These are phyloP conservation scores for Pseudonectria foliicola DNA, from an alignment of 2,329 filamentous ascomycete species.

Conservation along the genomic window DNA sequence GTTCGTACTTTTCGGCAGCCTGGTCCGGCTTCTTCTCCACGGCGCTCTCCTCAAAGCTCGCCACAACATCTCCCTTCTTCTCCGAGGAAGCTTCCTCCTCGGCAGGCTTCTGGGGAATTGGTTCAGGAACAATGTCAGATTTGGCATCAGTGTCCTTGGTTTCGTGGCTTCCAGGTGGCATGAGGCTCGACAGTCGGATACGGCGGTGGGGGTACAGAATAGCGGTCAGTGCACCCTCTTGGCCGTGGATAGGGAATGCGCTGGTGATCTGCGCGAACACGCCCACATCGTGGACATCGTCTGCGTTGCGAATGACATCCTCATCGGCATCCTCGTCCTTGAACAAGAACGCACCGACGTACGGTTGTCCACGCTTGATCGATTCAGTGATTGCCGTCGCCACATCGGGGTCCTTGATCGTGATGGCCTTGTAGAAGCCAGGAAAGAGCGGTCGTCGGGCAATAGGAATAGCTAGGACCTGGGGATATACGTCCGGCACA, in stretches of 20 bases:
- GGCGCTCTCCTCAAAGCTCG: conserved; percentile 84
- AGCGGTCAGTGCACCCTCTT: conserved; percentile 78
- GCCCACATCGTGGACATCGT: conserved; percentile 91
- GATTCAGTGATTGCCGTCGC: conserved; percentile 90
- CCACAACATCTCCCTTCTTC: conserved; percentile 88
- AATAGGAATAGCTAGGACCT: conserved; percentile 96
- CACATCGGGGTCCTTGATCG: conserved; percentile 87
- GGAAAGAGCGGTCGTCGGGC: conserved; percentile 90
- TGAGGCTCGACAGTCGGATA: conserved; percentile 79
- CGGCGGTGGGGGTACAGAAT: conserved; percentile 94
- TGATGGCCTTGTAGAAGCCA: conserved; percentile 98
- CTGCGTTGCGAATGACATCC: conserved; percentile 82
- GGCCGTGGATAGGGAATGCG: conserved; percentile 83
- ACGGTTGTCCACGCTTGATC: conserved; percentile 93
- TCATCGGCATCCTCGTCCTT: conserved; percentile 93
- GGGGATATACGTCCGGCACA: conserved; percentile 91
- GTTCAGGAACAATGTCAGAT: conserved; percentile 46
- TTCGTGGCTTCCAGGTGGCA: conserved; percentile 57
- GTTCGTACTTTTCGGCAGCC: conserved; percentile 60
- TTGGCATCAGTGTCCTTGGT: conserved; percentile 46
- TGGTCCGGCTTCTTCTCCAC: conserved; percentile 52
- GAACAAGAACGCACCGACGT: conserved; percentile 93
- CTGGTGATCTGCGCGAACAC: conserved; percentile 98
- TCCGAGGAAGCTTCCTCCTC: conserved; percentile 51
- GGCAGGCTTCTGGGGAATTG: conserved; percentile 47